Percentiles rank a stretch among this genome's conserved stretches.
Conservation (phyloP, 163 green algal species). For the Trebouxia gelatinosa region DNA sequence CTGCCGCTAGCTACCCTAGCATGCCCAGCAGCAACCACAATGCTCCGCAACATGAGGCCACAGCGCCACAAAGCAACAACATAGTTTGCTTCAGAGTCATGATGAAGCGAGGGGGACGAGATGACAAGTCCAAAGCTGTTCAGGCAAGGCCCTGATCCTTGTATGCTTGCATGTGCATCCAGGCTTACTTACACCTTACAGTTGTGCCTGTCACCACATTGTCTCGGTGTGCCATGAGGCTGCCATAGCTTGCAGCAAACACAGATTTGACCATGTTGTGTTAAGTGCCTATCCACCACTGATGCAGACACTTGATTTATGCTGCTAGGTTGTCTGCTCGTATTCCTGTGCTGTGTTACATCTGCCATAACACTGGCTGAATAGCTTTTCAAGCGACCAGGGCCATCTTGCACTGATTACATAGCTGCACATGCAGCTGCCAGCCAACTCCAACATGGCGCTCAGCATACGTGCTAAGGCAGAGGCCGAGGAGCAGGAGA, state of each 20-base stretch:
- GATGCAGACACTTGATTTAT: neutral
- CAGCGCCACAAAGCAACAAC: too few relatives aligned
- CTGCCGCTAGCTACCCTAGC: neutral
- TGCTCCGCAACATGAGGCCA: too few relatives aligned
- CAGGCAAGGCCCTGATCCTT: slow-evolving; percentile 37
- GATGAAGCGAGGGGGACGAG: slow-evolving; percentile 64
- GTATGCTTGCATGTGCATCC: neutral
- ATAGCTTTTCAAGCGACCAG: neutral
- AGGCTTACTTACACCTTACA: neutral
- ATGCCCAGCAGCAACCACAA: neutral
- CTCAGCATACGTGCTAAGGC: slow-evolving; percentile 53
- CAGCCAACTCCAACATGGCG: slow-evolving; percentile 52
- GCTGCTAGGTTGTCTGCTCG: neutral
- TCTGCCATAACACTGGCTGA: neutral
- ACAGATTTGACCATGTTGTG: neutral
- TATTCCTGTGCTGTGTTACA: neutral
- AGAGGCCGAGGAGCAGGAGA: slow-evolving; percentile 69
- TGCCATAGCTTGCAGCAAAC: neutral
- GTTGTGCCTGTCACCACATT: neutral
- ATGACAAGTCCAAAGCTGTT: slow-evolving; percentile 62
- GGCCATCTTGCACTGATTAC: neutral
- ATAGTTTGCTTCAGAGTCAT: slow-evolving; percentile 63
- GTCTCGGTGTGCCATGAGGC: neutral
- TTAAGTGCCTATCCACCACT: neutral
- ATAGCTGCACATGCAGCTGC: slow-evolving; percentile 51